These are phyloP conservation scores for Heimioporus sp. DNA, from an alignment of 768 basidiomycete genomes.

Conservation along the genomic window DNA sequence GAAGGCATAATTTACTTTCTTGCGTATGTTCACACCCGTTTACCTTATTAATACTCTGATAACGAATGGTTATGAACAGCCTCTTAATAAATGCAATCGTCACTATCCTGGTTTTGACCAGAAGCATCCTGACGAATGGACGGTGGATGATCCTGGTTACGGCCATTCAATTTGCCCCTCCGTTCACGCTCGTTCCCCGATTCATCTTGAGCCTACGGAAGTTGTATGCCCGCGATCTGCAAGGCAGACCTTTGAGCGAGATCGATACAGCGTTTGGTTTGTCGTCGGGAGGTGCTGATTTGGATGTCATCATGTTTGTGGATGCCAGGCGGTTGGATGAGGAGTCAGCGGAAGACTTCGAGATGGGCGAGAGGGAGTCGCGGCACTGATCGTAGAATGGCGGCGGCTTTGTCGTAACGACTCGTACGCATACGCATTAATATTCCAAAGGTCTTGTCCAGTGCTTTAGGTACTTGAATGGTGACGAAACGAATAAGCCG, in stretches of 20 bases:
- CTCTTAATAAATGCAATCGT: neutral
- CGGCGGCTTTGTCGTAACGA: too few species aligned
- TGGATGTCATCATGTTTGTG: neutral
- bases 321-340: neutral
- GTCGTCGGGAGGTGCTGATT: neutral
- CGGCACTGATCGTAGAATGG: too few species aligned
- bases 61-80: neutral
- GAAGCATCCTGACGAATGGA: neutral
- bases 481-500: too few species aligned
- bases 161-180: neutral
- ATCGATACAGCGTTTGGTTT: neutral
- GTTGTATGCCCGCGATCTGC: neutral
- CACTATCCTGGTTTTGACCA: neutral
- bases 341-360: neutral
- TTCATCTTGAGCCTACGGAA: neutral
- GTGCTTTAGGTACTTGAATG: too few species aligned
- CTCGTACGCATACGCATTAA: too few species aligned
- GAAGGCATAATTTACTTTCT: constrained; percentile 3
- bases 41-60: neutral
- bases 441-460: neutral
- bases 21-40: neutral
- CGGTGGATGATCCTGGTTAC: neutral
- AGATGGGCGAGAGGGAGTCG: neutral
- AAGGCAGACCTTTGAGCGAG: neutral
- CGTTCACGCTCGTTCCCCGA: neutral